Percentiles rank a stretch among this genome's conserved stretches.
phyloP scores from a whole-genome alignment of 2,329 filamentous ascomycete species.

The Tetracladium maxilliforme region DNA sequence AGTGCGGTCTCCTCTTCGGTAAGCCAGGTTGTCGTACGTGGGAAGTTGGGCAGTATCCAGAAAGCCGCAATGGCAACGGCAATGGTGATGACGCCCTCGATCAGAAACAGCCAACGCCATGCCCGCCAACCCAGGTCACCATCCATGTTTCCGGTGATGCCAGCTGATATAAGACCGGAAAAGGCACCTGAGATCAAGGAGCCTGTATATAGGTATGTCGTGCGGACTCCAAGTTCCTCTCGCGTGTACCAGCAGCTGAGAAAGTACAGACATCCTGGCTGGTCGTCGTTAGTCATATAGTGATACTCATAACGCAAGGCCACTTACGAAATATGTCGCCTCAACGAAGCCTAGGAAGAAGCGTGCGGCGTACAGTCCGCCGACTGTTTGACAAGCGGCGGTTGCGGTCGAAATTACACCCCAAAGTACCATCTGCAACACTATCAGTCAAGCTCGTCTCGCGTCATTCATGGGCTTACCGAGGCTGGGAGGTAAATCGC shows the following conservation, averaged over 20 bases:
- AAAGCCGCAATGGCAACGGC: conserved; percentile 39
- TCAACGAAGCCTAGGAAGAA: conserved; percentile 38
- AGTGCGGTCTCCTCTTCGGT: conserved; percentile 38
- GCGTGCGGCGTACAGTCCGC: conserved; percentile 26
- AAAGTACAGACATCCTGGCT: conserved; percentile 48
- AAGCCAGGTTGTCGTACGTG: conserved; percentile 41
- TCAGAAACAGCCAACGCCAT: conserved; percentile 57
- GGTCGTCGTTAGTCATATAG: conserved; percentile 3
- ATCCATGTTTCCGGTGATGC: conserved; percentile 53
- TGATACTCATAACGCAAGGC: not conserved
- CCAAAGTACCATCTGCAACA: conserved; percentile 34
- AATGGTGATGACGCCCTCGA: conserved; percentile 53
- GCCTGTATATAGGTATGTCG: conserved; percentile 51
- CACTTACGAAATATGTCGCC: conserved; percentile 35
- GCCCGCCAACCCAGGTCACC: conserved; percentile 37
- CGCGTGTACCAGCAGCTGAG: conserved; percentile 55
- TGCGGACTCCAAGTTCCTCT: conserved; percentile 51
- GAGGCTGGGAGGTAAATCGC: conserved; percentile 32
- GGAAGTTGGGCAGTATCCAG: conserved; percentile 54
- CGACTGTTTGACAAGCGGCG: conserved; percentile 29
- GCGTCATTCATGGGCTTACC: too few relatives aligned
- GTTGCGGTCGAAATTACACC: conserved; percentile 31
- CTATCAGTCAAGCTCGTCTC: too few relatives aligned
- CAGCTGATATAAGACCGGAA: conserved; percentile 47
- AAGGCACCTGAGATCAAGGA: conserved; percentile 59